phyloP scores from a whole-genome alignment of 139 green algal genomes.

The Volvox africanus region DNA sequence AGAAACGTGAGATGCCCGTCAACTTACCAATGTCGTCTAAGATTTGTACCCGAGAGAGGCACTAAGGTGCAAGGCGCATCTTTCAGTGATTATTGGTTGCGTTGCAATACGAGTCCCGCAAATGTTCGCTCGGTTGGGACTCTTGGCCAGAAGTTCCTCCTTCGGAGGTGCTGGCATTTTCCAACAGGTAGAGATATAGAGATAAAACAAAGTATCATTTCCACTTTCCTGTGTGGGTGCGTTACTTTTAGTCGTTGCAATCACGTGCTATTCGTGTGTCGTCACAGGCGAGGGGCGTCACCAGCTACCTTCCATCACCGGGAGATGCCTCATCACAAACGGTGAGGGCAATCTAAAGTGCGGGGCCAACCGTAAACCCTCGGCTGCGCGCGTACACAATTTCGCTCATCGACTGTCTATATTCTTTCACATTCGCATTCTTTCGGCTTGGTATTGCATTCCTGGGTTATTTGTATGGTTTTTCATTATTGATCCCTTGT shows the following conservation, averaged over 20 bases:
- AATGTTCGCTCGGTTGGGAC: slow-evolving; percentile 27
- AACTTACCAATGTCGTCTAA: too few species aligned
- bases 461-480: too few species aligned
- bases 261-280: neutral
- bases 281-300: slow-evolving; percentile 5
- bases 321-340: slow-evolving; percentile 29
- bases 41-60: too few species aligned
- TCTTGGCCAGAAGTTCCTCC: neutral
- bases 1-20: too few species aligned
- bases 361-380: neutral
- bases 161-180: neutral
- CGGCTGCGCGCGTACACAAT: neutral
- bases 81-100: too few species aligned
- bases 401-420: neutral
- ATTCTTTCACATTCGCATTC: too few species aligned
- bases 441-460: too few species aligned
- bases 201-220: neutral
- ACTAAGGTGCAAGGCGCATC: too few species aligned
- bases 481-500: too few species aligned
- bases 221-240: neutral
- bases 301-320: slow-evolving; percentile 75
- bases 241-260: neutral
- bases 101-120: neutral
- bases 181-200: neutral
- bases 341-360: neutral